phyloP scores from a whole-genome alignment of 2,329 filamentous ascomycete genomes.

The Pezicula radicicola region DNA sequence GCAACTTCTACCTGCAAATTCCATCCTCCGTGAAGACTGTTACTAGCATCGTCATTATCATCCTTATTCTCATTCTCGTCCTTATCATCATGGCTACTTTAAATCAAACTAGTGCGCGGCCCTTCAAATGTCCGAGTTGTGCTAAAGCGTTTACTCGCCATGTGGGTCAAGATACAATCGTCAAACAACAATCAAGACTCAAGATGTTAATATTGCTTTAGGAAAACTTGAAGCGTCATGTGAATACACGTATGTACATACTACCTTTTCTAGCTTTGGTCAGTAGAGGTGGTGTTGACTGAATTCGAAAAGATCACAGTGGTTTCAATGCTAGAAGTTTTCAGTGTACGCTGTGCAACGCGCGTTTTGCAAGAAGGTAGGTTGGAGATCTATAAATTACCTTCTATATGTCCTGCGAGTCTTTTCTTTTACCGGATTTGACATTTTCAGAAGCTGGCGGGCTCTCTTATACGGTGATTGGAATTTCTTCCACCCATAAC shows the following conservation, averaged over 20 bases:
- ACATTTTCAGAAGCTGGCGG: not conserved
- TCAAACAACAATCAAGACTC: not conserved
- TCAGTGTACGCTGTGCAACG: conserved; percentile 3
- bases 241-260: conserved; percentile 4
- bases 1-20: too few species aligned
- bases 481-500: not conserved
- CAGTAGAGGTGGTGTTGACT: not conserved
- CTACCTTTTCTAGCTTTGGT: not conserved
- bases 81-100: too few species aligned
- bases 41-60: too few species aligned
- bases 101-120: not conserved
- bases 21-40: too few species aligned
- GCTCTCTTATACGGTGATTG: too few species aligned
- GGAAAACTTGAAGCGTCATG: conserved; percentile 7
- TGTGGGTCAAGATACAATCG: not conserved
- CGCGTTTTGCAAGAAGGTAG: conserved; percentile 6
- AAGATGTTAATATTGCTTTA: not conserved
- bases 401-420: not conserved
- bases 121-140: conserved; percentile 4
- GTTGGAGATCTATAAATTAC: not conserved
- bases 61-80: too few species aligned
- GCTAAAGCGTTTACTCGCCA: conserved; percentile 5
- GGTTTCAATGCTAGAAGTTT: conserved; percentile 4
- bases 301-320: conserved; percentile 2
- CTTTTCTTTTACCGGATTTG: not conserved